These are phyloP conservation scores for Yarrowia deformans DNA, from an alignment of 805 yeast genomes.

Conservation along the genomic window DNA sequence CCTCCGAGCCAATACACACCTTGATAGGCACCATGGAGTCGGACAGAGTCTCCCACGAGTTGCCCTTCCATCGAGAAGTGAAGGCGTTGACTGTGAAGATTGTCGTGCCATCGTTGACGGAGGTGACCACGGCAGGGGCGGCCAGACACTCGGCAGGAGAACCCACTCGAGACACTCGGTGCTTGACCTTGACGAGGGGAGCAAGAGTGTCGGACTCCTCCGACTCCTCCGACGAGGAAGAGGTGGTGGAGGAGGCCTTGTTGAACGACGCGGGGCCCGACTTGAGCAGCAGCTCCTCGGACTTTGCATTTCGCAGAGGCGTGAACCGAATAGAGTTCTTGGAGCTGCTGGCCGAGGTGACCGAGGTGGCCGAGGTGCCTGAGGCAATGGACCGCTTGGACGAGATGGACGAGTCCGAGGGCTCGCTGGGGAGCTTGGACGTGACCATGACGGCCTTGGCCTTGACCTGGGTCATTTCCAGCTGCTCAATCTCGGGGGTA, in stretches of 20 bases:
- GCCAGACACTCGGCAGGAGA: conserved; percentile 27
- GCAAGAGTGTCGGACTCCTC: conserved; percentile 29
- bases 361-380: neutral
- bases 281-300: conserved; percentile 34
- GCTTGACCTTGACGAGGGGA: conserved; percentile 32
- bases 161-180: conserved; percentile 14
- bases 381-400: conserved; percentile 22
- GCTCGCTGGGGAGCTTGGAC: conserved; percentile 16
- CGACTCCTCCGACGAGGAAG: conserved; percentile 6
- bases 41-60: conserved; percentile 19
- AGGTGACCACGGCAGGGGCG: neutral
- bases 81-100: conserved; percentile 25
- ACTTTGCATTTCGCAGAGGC: conserved; percentile 34
- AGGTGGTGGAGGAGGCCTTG: neutral
- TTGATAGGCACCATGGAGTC: conserved; percentile 7
- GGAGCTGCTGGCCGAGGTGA: neutral
- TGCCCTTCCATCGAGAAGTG: conserved; percentile 37
- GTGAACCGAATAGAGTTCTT: conserved; percentile 29
- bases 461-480: conserved; percentile 25
- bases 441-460: conserved; percentile 36
- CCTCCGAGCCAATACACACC: conserved; percentile 29
- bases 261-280: neutral
- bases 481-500: conserved; percentile 36
- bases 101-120: conserved; percentile 12
- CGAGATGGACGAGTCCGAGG: conserved; percentile 19